Base-by-base conservation (phyloP, 2,329 filamentous ascomycete species). In the Pseudomassariella vexata region DNA sequence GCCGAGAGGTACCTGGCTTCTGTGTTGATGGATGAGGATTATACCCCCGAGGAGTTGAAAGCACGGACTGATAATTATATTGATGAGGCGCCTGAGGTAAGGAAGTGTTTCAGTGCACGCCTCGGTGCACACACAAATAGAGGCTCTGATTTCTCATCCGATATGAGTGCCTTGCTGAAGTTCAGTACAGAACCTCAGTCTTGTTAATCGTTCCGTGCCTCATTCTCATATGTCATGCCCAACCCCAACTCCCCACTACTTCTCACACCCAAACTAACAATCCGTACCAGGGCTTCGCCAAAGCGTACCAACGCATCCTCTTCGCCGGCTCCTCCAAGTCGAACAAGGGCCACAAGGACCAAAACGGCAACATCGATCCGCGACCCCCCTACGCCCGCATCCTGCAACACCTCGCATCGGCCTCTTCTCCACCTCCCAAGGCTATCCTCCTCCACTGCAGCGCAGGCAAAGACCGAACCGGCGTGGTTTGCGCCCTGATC, bases 391-490 rank as follows among this genome's bases (percentile, higher is more conserved):
- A 87, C 37, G 55, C 47, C 20, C 60, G 55, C 2, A 62, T 73
- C 26, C 63, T 86, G 23, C 51, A 57, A 11, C 73, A 85, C 44
- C 60, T 86, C 6, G 54, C 72, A 47, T 41, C 46, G 44, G 30
- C 48, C 45, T 24, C 31, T 25, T 34, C 23, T 33, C 23, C 27
- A 28, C 28, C 24, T 19, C 19, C 16, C 24, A 18, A 30, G 9
- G 18, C 32, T 24, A n/a, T 26, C 17, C 30, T 19, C 12, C 29
- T 83, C 21, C 79, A 84, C 50, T 84, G 80, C 51, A 80, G 78
- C 0, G 78, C 76, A 0, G 80, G 80, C 3, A 85, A 85, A 55
- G 80, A 84, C 53, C 65, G 79, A 18, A 84, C 80, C 0, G 80
- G 80, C 1, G 66, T 84, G 5, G 62, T 82, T 27, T 70, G 73